Evolutionary conservation across 345 rosid species (phyloP).

Genomic region (Hibiscus mutabilis): DNA sequence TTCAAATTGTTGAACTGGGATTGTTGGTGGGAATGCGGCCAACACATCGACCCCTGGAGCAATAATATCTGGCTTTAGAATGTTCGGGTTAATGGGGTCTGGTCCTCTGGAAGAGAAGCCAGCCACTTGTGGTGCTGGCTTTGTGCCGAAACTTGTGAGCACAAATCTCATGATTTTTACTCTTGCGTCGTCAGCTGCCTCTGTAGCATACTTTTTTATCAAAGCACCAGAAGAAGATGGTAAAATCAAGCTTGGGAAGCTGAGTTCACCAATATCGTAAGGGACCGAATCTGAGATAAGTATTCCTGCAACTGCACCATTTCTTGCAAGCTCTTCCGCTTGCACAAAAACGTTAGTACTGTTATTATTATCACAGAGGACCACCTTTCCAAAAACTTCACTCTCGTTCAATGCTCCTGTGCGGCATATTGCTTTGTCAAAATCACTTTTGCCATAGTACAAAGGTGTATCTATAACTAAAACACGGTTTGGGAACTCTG

Average conservation of each 20-base stretch:
- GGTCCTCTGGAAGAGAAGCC: too few species aligned
- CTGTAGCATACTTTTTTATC: too few species aligned
- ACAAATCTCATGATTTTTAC: background rate
- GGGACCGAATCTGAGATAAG: background rate
- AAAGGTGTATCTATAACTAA: background rate
- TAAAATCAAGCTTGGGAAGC: too few species aligned
- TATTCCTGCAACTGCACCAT: background rate
- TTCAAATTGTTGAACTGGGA: too few species aligned
- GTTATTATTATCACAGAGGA: background rate
- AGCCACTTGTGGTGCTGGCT: too few species aligned
- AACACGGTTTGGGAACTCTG: background rate
- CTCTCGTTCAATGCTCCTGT: background rate
- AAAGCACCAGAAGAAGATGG: background rate
- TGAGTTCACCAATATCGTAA: background rate
- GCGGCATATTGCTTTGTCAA: background rate
- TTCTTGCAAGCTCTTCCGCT: background rate
- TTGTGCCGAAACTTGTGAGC: background rate
- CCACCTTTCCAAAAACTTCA: background rate
- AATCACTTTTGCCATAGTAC: conserved; percentile 3
- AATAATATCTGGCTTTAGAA: too few species aligned
- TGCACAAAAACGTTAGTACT: background rate
- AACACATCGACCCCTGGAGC: background rate
- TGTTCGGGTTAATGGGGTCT: too few species aligned
- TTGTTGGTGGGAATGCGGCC: conserved; percentile 2
- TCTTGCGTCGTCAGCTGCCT: too few species aligned